Percentiles rank a stretch among this genome's conserved stretches.
phyloP scores from a whole-genome alignment of 345 rosid genomes.

The Salix purpurea region DNA sequence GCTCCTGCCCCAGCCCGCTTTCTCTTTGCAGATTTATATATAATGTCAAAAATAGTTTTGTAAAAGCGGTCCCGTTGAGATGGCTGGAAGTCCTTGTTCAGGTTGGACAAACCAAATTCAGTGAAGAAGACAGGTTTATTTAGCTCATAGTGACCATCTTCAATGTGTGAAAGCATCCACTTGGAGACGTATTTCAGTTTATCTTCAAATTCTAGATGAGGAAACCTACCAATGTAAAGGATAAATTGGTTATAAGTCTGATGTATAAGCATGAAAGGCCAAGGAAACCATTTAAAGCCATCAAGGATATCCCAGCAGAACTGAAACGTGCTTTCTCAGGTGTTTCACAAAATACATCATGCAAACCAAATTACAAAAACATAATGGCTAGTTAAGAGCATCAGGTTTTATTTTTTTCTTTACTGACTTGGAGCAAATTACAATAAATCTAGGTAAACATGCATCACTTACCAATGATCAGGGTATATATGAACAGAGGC shows the following conservation, averaged over 20 bases:
- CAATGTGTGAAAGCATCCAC: slow-evolving; percentile 88
- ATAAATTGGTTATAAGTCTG: background rate
- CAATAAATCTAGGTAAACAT: background rate
- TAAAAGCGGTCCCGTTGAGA: slow-evolving; percentile 62
- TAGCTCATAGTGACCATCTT: slow-evolving; percentile 75
- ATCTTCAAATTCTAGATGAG: slow-evolving; percentile 56
- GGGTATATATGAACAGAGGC: slow-evolving; percentile 94
- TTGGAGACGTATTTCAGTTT: slow-evolving; percentile 56
- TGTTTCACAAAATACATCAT: no score
- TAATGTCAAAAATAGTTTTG: slow-evolving; percentile 19
- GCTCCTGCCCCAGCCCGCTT: slow-evolving; percentile 71
- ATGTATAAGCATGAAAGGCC: background rate
- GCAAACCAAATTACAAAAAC: no score
- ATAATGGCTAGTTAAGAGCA: background rate
- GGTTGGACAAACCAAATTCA: slow-evolving; percentile 73
- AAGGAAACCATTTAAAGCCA: background rate
- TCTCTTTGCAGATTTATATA: slow-evolving; percentile 64
- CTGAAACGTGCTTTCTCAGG: no score
- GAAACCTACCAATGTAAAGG: slow-evolving; percentile 49
- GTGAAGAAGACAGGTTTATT: slow-evolving; percentile 82
- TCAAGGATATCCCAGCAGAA: background rate
- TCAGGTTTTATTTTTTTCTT: no score
- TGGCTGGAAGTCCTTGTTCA: slow-evolving; percentile 62
- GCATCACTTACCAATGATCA: slow-evolving; percentile 70
- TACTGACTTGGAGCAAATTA: background rate